Evolutionary conservation across 768 basidiomycete genomes (phyloP).

Genomic region (Trametes elegans): DNA sequence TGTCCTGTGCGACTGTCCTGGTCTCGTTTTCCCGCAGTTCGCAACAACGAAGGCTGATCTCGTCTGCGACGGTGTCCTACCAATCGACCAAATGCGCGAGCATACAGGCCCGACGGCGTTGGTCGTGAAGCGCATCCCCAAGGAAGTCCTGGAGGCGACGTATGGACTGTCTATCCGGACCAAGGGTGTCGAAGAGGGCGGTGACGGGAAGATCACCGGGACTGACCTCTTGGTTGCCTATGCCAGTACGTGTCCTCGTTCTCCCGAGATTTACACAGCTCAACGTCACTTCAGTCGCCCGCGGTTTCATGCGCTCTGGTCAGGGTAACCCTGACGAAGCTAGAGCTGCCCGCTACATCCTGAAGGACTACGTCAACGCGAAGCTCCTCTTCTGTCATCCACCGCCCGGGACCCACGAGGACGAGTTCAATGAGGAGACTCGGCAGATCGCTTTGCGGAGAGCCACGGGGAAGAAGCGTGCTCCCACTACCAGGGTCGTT

Average conservation of each 20-base stretch:
- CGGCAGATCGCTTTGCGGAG: conserved; percentile 58
- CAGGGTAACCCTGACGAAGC: conserved; percentile 98
- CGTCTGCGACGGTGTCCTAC: conserved; percentile 94
- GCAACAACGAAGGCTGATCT: conserved; percentile 95
- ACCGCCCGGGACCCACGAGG: conserved; percentile 67
- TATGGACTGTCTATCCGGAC: conserved; percentile 83
- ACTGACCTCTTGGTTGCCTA: conserved; percentile 85
- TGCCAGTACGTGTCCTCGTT: conserved; percentile 69
- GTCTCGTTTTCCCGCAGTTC: conserved; percentile 97
- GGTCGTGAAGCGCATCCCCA: conserved; percentile 76
- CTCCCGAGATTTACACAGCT: background rate
- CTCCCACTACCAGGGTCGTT: conserved; percentile 81
- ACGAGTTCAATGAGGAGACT: conserved; percentile 73
- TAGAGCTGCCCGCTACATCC: conserved; percentile 83
- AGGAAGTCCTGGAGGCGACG: conserved; percentile 79
- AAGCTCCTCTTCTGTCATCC: conserved; percentile 89
- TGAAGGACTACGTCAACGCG: conserved; percentile 97
- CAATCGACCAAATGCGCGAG: conserved; percentile 96
- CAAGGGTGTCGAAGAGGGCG: conserved; percentile 73
- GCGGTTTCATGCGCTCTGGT: conserved; percentile 90
- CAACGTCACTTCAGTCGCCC: conserved; percentile 61
- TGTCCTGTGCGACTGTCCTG: conserved; percentile 94
- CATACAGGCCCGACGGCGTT: conserved; percentile 82
- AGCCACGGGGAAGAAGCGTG: conserved; percentile 78
- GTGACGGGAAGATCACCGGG: conserved; percentile 69